Percentiles rank a stretch among this genome's conserved stretches.
phyloP scores from a whole-genome alignment of 805 yeast genomes.

The Lachancea sp. region DNA sequence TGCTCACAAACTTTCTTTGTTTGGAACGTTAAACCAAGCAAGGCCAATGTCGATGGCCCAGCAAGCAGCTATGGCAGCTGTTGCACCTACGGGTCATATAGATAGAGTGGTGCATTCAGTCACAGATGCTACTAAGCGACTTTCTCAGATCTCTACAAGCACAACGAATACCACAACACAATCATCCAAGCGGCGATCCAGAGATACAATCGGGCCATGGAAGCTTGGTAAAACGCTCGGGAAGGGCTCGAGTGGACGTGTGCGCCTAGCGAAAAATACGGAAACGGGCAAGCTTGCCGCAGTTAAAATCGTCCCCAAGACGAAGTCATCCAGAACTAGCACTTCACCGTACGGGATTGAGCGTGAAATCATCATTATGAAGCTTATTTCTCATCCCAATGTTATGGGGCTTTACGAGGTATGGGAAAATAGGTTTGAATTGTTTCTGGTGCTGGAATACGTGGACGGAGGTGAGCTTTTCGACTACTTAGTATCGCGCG shows the following conservation, averaged over 20 bases:
- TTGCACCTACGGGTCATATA: constrained; percentile 14
- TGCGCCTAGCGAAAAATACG: constrained; percentile 63
- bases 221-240: constrained; percentile 72
- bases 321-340: constrained; percentile 42
- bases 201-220: constrained; percentile 72
- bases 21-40: neutral
- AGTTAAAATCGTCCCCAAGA: constrained; percentile 71
- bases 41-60: constrained; percentile 17
- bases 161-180: constrained; percentile 20
- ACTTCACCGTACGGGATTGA: constrained; percentile 90
- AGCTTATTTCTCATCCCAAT: constrained; percentile 86
- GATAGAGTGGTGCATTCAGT: constrained; percentile 32
- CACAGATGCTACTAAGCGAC: constrained; percentile 31
- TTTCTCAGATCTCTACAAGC: constrained; percentile 30
- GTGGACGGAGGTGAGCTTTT: constrained; percentile 87
- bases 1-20: neutral
- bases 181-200: constrained; percentile 28
- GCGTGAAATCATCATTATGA: constrained; percentile 96
- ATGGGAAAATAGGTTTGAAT: constrained; percentile 93
- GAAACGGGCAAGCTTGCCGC: constrained; percentile 73
- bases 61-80: constrained; percentile 17
- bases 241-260: constrained; percentile 78
- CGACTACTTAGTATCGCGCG: constrained; percentile 61
- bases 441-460: constrained; percentile 71
- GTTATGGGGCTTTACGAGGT: constrained; percentile 92